Base-by-base conservation (phyloP, 75 land plant genomes). In the Pseudotsuga menziesii region DNA sequence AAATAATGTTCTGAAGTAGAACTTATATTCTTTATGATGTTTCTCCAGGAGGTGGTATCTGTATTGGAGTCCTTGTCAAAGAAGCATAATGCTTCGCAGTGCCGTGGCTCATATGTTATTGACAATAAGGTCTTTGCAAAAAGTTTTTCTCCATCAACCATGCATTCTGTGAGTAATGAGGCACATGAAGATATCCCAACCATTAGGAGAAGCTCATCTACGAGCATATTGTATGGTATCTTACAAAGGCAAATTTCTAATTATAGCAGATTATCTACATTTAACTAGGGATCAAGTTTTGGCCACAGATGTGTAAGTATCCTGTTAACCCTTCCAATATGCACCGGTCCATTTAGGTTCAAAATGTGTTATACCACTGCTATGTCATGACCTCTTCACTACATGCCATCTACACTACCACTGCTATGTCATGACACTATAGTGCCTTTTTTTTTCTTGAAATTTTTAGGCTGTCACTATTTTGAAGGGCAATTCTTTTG, bases 1-100 rank as follows among this genome's bases (percentile, higher is more conserved):
- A 39, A 41, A 19, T n/a, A 39, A 44, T 23, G 41, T 41, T 41
- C 22, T 36, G 7, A 69, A 36, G 72, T 41, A 69, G 39, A 41
- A 69, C 52, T 39, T 41, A 22, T 3, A 69, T 41, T 13, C 41
- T 35, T n/a, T 48, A 9, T 48, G 54, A 44, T 69, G 23, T 22
- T 69, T 41, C 4, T 20, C 3, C 72, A 69, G 72, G 72, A 69
- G 41, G 72, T 69, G 48, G 19, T 69, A 41, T 69, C 54, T 69
- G 13, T 41, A 22, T 36, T 69, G 13, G 72, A 41, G 54, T 44
- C 54, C 41, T 69, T 69, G 52, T 23, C 20, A 41, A 69, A 69
- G 72, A 69, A 69, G 39, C 13, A 69, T 22, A 23, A 20, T 69
- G 48, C 23, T n/a, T 44, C 72, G 3, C 52, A n/a, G 20, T 20